Evolutionary conservation across 805 yeast genomes (phyloP), one percentile per base, ranked within the genome.

Genomic region (Wickerhamomyces alni): DNA sequence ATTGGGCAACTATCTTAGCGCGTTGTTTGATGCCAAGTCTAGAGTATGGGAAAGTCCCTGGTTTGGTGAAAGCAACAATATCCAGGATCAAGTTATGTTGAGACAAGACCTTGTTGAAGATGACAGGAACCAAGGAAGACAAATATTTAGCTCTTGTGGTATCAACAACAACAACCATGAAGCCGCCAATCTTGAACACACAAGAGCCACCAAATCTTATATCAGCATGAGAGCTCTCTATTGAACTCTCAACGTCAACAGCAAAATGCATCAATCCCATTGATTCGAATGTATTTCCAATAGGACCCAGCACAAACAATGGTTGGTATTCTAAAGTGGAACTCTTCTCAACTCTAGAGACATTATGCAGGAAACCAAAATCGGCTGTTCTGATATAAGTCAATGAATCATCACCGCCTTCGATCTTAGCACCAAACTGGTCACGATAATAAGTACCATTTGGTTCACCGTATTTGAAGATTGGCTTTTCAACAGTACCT

Each of bases 231-330:
- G 70, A 61, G 35, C 67, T 55, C 56, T 78, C 80, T 36, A 89
- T 68, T 40, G 93, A 71, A 42, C 68, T 43, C 62, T 80, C 99
- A 39, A 93, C 74, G 59, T 93, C 99, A 18, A 69, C 63, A 1
- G 94, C 94, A 67, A 93, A 91, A 58, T 87, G 95, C 51, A 86
- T 88, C 52, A 93, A 66, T 0, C 99, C 99, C 66, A 86, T 70
- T 3, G 83, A 80, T 57, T 93, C 99, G 61, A 93, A 81, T 0
- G 98, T 88, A 47, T 84, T 91, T 7, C 85, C 76, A 30, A 93
- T 80, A 36, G 79, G 71, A 0, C 99, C 98, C 35, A 93, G 60
- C 5, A 87, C 87, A 59, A 82, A 93, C 37, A 93, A 66, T 5
- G 93, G 80, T 54, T 88, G 96, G 60, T 87, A 65, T 26, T 63